Percentiles rank a stretch among this genome's conserved stretches.
These are phyloP conservation scores for Dactylellina parvicollis DNA, from an alignment of 2,329 filamentous ascomycete species.

Conservation along the genomic window DNA sequence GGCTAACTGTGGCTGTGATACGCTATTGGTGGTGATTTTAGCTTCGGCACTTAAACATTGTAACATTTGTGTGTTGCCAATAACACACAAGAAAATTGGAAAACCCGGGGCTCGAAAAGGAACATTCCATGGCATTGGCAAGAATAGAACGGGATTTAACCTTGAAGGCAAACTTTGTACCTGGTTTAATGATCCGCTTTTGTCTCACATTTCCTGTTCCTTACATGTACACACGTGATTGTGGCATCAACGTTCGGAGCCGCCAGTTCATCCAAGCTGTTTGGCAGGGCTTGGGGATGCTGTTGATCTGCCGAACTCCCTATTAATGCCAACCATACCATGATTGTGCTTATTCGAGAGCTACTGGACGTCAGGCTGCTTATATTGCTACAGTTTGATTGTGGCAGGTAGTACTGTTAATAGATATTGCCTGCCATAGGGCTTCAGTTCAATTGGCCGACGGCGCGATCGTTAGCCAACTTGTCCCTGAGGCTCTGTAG, in stretches of 20 bases:
- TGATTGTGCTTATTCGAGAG: background rate
- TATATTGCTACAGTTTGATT: no score
- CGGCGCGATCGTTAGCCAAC: background rate
- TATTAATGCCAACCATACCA: background rate
- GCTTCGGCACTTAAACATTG: conserved; percentile 4
- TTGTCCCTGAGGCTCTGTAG: background rate
- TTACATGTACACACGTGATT: background rate
- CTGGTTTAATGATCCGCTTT: no score
- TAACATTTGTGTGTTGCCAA: background rate
- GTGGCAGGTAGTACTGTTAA: background rate
- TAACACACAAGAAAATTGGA: background rate
- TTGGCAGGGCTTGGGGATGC: background rate
- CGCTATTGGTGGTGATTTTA: background rate
- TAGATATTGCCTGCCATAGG: no score
- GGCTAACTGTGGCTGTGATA: no score
- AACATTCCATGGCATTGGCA: background rate
- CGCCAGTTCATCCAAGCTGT: background rate
- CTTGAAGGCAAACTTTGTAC: background rate
- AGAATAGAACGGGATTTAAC: background rate
- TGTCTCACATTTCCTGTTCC: no score
- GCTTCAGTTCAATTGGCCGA: background rate
- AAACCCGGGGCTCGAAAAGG: background rate
- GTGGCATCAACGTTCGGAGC: background rate
- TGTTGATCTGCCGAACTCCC: conserved; percentile 9
- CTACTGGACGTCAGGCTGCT: no score